phyloP scores from a whole-genome alignment of 1,284 basidiomycete species.

The Hortiboletus rubellus region DNA sequence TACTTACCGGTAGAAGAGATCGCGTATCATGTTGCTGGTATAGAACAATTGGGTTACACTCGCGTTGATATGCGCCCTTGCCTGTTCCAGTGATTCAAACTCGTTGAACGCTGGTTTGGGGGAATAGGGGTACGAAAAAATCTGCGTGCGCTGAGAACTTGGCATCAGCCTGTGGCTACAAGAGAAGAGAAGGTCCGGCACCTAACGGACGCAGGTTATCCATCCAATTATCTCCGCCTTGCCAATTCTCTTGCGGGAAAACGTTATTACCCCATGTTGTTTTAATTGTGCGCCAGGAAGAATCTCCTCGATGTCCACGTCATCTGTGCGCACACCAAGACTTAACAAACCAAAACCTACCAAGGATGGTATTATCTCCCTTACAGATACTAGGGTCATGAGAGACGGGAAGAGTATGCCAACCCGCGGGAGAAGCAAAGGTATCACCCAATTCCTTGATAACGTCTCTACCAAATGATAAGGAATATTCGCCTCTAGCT shows the following conservation, averaged over 20 bases:
- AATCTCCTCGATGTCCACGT: background rate
- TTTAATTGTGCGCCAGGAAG: background rate
- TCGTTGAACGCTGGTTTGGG: slow-evolving; percentile 47
- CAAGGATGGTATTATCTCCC: slow-evolving; percentile 11
- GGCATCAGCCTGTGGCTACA: background rate
- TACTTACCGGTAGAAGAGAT: background rate
- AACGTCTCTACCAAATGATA: slow-evolving; percentile 10
- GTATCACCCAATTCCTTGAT: slow-evolving; percentile 17
- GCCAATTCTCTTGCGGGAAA: slow-evolving; percentile 86
- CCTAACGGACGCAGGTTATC: slow-evolving; percentile 75
- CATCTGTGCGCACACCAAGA: slow-evolving; percentile 45
- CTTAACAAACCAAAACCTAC: background rate
- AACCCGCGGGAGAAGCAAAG: slow-evolving; percentile 79
- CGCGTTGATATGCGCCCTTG: slow-evolving; percentile 45
- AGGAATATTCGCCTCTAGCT: background rate
- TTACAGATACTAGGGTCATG: slow-evolving; percentile 48
- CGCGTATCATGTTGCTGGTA: background rate
- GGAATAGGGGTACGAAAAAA: slow-evolving; percentile 61
- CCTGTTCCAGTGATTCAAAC: slow-evolving; percentile 55
- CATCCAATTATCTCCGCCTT: slow-evolving; percentile 73
- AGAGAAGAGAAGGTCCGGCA: background rate
- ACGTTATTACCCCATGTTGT: slow-evolving; percentile 51
- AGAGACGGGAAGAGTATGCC: slow-evolving; percentile 71
- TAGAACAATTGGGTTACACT: background rate
- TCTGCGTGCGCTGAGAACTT: background rate